Evolutionary conservation across 1,284 basidiomycete genomes (phyloP).

Genomic region (Coriolopsis trogii): DNA sequence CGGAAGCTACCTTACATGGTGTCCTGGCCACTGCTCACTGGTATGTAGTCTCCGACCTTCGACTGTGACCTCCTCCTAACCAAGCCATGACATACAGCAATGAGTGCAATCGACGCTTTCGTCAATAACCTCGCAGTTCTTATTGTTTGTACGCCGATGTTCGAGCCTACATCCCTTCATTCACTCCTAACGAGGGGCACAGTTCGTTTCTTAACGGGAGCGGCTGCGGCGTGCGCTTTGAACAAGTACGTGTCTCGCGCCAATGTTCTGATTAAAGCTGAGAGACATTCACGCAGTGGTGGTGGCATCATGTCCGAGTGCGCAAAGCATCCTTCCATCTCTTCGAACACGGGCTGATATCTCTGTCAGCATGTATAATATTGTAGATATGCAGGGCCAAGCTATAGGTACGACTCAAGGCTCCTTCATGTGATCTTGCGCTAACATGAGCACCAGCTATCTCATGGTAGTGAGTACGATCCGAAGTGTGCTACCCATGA

Average conservation of each 20-base stretch:
- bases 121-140: constrained; percentile 13
- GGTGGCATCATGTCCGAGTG: constrained; percentile 15
- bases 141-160: constrained; percentile 8
- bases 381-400: constrained; percentile 15
- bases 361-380: constrained; percentile 9
- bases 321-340: not conserved
- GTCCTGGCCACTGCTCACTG: constrained; percentile 30
- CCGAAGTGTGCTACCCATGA: not conserved
- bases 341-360: not conserved
- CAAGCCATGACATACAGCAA: not conserved
- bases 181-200: not conserved
- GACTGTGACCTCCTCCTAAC: not conserved
- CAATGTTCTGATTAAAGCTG: not conserved
- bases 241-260: constrained; percentile 6
- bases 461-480: constrained; percentile 14
- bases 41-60: constrained; percentile 1
- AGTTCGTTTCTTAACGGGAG: constrained; percentile 19
- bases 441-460: constrained; percentile 3
- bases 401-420: constrained; percentile 3
- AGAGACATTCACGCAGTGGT: not conserved
- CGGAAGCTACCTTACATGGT: constrained; percentile 25
- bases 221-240: constrained; percentile 12
- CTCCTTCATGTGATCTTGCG: not conserved
- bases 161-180: not conserved
- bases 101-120: constrained; percentile 9